These are phyloP conservation scores for Microcyclosporella mali DNA, from an alignment of 2,329 filamentous ascomycete genomes.

Conservation along the genomic window DNA sequence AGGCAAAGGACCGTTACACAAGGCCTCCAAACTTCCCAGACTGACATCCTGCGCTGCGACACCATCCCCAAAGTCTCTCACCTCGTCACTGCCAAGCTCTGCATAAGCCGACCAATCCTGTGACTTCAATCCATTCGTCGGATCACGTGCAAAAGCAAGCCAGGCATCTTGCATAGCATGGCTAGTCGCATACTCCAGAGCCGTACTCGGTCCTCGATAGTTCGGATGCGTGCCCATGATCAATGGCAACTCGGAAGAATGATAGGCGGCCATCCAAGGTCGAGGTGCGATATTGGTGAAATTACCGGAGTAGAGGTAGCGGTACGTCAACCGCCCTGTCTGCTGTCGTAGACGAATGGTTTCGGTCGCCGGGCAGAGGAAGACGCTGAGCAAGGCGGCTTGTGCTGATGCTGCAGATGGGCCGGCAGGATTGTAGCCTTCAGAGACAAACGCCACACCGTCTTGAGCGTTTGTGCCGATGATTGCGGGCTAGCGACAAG, in stretches of 20 bases:
- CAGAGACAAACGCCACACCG: constrained; percentile 27
- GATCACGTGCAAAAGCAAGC: constrained; percentile 33
- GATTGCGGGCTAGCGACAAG: constrained; percentile 28
- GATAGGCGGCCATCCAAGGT: constrained; percentile 41
- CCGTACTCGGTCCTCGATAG: constrained; percentile 20
- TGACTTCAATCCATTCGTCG: constrained; percentile 23
- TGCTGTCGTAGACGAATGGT: constrained; percentile 26
- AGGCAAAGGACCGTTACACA: constrained; percentile 12
- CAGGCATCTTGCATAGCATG: constrained; percentile 30
- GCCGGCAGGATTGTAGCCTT: constrained; percentile 31
- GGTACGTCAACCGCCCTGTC: constrained; percentile 32
- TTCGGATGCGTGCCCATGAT: constrained; percentile 37
- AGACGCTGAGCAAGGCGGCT: constrained; percentile 11
- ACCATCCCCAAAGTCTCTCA: constrained; percentile 24
- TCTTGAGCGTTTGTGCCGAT: constrained; percentile 34
- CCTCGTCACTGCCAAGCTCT: constrained; percentile 13
- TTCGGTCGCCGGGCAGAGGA: constrained; percentile 28
- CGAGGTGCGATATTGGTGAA: constrained; percentile 38
- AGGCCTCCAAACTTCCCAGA: constrained; percentile 16
- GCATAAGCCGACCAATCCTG: constrained; percentile 19
- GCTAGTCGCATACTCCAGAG: constrained; percentile 26
- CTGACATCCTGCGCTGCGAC: constrained; percentile 27
- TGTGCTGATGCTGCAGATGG: constrained; percentile 18
- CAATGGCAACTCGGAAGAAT: constrained; percentile 36
- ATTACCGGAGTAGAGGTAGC: constrained; percentile 38